Evolutionary conservation across 1,139 yeast species (phyloP), one percentile per base, ranked within the genome.

Genomic region (Debaryomyces singareniensis): DNA sequence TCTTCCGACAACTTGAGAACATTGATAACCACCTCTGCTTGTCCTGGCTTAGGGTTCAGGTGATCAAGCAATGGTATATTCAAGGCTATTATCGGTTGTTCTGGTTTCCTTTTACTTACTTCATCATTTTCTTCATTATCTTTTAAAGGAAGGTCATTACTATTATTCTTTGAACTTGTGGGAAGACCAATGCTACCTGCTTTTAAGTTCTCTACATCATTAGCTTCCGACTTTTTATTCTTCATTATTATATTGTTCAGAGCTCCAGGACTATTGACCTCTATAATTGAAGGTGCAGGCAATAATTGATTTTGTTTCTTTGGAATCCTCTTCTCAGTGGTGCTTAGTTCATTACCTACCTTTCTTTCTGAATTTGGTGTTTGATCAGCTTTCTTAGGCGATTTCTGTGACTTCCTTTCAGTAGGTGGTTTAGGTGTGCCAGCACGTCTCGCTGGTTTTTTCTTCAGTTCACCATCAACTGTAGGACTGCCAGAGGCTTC

Each of bases 1-100:
- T 83, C 89, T 48, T 87, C 95, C 3, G 95, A 83, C 34, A 86
- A 57, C 43, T 79, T 77, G 46, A 81, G 58, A 23, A 89, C 86
- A 46, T 89, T 91, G 39, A 87, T 71, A 1, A 82, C 77, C 2
- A 83, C 86, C 46, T 78, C 84, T 1, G 83, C 71, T 37, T 75
- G 74, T 12, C 82, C 85, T 5, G 80, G 78, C 30, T 68, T 58
- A 21, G 77, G 78, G 21, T 68, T 57, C 16, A 59, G 51, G 7
- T 70, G 68, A 36, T 68, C 68, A 6, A 66, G 47, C 15, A 79
- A 49, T 0, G 85, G 86, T 5, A 78, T 68, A 37, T 77, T 71
- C n/a, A 79, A 48, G 4, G 78, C 75, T 12, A 77, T 68, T 14
- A 75, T 69, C 1, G 81, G 78, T 5, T 49, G 53, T 41, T 42